Conservation (phyloP, 352 stramenopile genomes). For the Phytopythium boreale region DNA sequence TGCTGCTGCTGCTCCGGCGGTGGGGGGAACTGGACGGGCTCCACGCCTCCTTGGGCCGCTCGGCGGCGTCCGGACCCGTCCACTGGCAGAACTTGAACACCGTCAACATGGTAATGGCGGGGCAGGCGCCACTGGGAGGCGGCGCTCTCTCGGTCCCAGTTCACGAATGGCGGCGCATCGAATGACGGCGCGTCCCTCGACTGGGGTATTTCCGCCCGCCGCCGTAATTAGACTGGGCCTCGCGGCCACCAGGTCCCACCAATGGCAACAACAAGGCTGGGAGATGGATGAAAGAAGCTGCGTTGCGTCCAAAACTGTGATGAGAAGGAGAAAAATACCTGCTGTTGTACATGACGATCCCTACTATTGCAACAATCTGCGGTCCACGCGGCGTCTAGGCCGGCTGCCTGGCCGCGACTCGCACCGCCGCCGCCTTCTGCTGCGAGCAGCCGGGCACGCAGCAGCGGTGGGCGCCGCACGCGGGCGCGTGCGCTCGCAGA, state of each 20-base stretch:
- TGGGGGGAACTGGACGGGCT: not conserved
- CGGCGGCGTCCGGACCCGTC: conserved; percentile 8
- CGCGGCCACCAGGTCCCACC: not conserved
- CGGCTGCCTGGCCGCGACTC: not conserved
- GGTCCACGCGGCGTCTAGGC: too few species aligned
- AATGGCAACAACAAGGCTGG: not conserved
- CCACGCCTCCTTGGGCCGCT: not conserved
- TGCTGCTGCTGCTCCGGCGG: not conserved
- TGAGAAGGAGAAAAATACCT: not conserved
- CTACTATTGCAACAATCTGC: not conserved
- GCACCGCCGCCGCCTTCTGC: conserved; percentile 6
- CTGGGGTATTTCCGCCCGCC: not conserved
- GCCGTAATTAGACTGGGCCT: not conserved
- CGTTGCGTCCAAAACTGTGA: not conserved
- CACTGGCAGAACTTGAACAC: conserved; percentile 59
- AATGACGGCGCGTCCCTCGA: not conserved
- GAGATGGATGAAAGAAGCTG: not conserved
- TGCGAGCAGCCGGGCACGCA: conserved; percentile 37
- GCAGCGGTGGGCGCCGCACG: conserved; percentile 22
- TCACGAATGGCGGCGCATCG: not conserved
- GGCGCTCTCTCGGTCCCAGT: not conserved
- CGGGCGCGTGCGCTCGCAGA: conserved; percentile 25
- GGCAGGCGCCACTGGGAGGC: not conserved
- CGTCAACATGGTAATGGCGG: conserved; percentile 15
- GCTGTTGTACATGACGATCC: not conserved